Percentiles rank a stretch among this genome's conserved stretches.
Evolutionary conservation across 169 alveolate species (phyloP).

Genomic region (Plasmodium knowlesi): DNA sequence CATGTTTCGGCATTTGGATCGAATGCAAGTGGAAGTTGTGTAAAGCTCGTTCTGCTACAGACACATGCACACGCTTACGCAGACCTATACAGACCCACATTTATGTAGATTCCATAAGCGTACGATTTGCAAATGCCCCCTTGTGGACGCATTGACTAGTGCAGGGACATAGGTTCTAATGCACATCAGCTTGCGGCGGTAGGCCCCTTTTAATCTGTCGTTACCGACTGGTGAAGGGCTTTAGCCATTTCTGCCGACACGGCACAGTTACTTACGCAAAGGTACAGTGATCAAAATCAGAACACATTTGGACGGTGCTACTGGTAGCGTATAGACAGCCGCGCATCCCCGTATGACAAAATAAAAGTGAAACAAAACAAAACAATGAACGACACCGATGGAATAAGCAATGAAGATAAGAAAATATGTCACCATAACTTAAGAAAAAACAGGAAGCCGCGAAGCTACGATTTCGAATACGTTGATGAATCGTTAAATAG

Average conservation of each 20-base stretch:
- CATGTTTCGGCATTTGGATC: neutral
- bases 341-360: neutral
- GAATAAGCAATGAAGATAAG: slow-evolving; percentile 48
- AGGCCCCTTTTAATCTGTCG: neutral
- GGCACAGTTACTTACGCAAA: neutral
- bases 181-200: neutral
- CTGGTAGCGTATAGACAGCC: neutral
- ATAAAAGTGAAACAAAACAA: neutral
- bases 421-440: slow-evolving; percentile 44
- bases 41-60: neutral
- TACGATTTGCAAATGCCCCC: neutral
- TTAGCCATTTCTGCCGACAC: neutral
- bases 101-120: neutral
- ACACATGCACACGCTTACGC: neutral
- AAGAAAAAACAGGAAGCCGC: slow-evolving; percentile 69
- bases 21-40: neutral
- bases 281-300: neutral
- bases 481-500: slow-evolving; percentile 32
- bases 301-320: neutral
- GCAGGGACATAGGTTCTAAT: neutral
- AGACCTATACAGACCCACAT: neutral
- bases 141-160: neutral
- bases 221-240: neutral
- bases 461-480: slow-evolving; percentile 65
- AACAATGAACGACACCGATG: slow-evolving; percentile 56